Base-by-base conservation (phyloP, 306 rosid species). In the Lathyrus sativus region DNA sequence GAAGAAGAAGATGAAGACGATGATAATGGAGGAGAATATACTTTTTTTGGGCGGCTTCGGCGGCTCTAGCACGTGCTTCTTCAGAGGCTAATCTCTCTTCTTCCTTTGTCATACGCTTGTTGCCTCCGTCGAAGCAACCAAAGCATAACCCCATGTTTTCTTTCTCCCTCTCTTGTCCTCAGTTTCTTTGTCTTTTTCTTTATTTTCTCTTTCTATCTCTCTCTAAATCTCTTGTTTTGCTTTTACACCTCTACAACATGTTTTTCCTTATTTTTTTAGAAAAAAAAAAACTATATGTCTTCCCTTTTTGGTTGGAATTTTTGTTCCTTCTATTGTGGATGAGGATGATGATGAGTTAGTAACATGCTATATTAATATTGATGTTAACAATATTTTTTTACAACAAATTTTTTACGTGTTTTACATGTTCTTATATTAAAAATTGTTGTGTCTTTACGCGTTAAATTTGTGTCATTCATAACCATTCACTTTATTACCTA, bases 31-130 rank as follows among this genome's bases (percentile, higher is more conserved):
- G 7, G 2, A 60, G 4, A 46, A 44, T 1, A 14, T 28, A 61
- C 99, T 86, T 88, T 90, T 56, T 87, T 81, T 95, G 91, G 69
- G 95, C 99, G 11, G 99, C 99, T 79, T 85, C 91, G 57, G 98
- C 97, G 29, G 97, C 97, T 84, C 76, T 85, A 62, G 95, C 70
- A 38, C 85, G 88, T 13, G 86, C 96, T 84, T 90, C 97, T 10
- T 82, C 91, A 18, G 95, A 84, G 59, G 97, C 96, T 75, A 87
- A 68, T 63, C 95, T 76, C 11, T 90, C 96, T 48, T 87, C 87
- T 68, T 95, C 97, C 66, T 75, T 88, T 4, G 88, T 76, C 87
- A 72, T 75, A 11, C 89, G 86, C 77, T 80, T 87, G 73, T 78
- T 76, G 74, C 80, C 96, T 1, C 85, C 95, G 70, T 76, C 92